Evolutionary conservation across 495 filamentous ascomycete species (phyloP).

Genomic region (Stereocaulon alpinum): DNA sequence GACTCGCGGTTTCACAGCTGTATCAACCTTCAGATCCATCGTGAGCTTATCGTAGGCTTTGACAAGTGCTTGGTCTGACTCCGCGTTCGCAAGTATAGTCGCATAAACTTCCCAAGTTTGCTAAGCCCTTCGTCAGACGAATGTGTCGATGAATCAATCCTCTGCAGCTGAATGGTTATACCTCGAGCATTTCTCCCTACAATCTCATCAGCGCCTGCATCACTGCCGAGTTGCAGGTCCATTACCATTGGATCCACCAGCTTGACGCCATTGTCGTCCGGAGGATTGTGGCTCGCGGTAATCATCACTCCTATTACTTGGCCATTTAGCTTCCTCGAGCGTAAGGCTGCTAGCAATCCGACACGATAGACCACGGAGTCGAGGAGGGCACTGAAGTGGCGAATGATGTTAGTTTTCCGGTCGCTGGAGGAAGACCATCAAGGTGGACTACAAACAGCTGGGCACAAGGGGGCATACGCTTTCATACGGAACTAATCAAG

Average conservation of each 20-base stretch:
- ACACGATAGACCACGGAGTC: conserved; percentile 88
- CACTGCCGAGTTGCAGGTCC: conserved; percentile 2
- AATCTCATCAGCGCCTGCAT: neutral
- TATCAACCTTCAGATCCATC: conserved; percentile 62
- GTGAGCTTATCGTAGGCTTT: conserved; percentile 65
- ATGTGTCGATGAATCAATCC: neutral
- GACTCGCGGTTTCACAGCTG: conserved; percentile 59
- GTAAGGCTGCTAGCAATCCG: conserved; percentile 79
- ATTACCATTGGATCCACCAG: conserved; percentile 86
- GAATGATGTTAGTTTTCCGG: neutral
- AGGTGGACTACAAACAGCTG: neutral
- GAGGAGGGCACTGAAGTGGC: conserved; percentile 40
- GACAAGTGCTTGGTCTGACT: conserved; percentile 58
- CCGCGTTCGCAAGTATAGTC: conserved; percentile 76
- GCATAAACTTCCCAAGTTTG: conserved; percentile 81
- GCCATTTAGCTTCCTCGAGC: conserved; percentile 76
- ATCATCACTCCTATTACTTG: conserved; percentile 97
- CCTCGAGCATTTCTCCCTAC: conserved; percentile 91
- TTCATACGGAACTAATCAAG: conserved; percentile 62
- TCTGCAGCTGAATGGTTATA: conserved; percentile 23
- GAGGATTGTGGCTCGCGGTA: conserved; percentile 95
- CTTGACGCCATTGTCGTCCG: conserved; percentile 96
- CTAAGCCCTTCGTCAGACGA: conserved; percentile 25
- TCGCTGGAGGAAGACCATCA: neutral
- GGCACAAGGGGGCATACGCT: conserved; percentile 44